Evolutionary conservation across 2,329 filamentous ascomycete species (phyloP).

Genomic region (Thermoascus crustaceus): DNA sequence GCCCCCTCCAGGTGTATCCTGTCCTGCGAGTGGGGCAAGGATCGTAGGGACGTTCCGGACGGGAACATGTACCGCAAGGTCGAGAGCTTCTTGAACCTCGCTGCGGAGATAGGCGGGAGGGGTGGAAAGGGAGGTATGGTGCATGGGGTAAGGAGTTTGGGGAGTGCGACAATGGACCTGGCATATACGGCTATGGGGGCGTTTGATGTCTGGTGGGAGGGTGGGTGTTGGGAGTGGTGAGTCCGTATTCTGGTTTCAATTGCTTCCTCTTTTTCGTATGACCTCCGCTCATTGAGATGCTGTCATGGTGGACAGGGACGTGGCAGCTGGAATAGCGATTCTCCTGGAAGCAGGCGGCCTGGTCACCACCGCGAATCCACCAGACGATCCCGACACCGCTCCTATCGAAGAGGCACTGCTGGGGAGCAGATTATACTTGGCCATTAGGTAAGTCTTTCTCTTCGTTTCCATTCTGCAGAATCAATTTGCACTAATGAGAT

Average conservation of each 20-base stretch:
- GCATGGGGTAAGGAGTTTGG: constrained; percentile 64
- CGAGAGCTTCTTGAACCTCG: constrained; percentile 68
- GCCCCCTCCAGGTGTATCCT: constrained; percentile 60
- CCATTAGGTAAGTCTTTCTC: constrained; percentile 47
- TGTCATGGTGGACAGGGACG: no score
- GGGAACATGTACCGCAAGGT: constrained; percentile 65
- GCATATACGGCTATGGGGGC: constrained; percentile 68
- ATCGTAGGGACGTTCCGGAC: constrained; percentile 56
- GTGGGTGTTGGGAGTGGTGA: constrained; percentile 71
- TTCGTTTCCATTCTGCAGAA: neutral
- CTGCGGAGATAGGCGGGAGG: constrained; percentile 54
- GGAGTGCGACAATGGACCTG: constrained; percentile 65
- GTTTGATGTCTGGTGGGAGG: constrained; percentile 78
- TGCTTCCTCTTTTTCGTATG: neutral
- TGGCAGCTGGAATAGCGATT: constrained; percentile 66
- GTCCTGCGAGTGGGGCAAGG: constrained; percentile 73
- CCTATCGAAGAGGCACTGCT: constrained; percentile 53
- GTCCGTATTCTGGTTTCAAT: constrained; percentile 12
- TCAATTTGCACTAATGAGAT: neutral
- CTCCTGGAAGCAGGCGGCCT: constrained; percentile 65
- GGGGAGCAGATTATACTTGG: constrained; percentile 62
- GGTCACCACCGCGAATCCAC: constrained; percentile 66
- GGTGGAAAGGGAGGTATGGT: constrained; percentile 68
- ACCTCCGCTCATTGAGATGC: neutral
- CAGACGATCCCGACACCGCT: constrained; percentile 47